Percentiles rank a stretch among this genome's conserved stretches.
Evolutionary conservation across 1,284 basidiomycete genomes (phyloP).

Genomic region (Rhizoctonia solani): DNA sequence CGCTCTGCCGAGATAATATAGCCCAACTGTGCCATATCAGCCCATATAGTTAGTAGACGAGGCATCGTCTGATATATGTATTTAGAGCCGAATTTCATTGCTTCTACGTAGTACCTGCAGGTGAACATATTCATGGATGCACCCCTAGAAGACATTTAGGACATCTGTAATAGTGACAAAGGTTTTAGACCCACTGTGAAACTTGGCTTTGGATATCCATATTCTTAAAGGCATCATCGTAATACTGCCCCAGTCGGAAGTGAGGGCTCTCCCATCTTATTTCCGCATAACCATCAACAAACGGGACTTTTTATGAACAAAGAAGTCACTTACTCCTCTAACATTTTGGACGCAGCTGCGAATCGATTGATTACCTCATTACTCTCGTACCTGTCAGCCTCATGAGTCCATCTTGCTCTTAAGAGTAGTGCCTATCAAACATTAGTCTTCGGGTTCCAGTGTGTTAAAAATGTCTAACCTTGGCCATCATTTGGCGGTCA

Average conservation of each 20-base stretch:
- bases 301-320: background rate
- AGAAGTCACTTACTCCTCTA: slow-evolving; percentile 13
- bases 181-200: slow-evolving; percentile 28
- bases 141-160: slow-evolving; percentile 1
- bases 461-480: slow-evolving; percentile 54
- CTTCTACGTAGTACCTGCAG: slow-evolving; percentile 61
- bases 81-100: slow-evolving; percentile 86
- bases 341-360: slow-evolving; percentile 50
- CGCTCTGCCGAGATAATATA: slow-evolving; percentile 42
- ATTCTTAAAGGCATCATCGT: slow-evolving; percentile 61
- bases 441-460: background rate
- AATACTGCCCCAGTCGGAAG: slow-evolving; percentile 86
- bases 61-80: slow-evolving; percentile 97
- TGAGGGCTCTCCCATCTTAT: slow-evolving; percentile 82
- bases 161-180: background rate
- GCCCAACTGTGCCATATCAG: slow-evolving; percentile 80
- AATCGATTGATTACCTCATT: slow-evolving; percentile 67
- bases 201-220: slow-evolving; percentile 6
- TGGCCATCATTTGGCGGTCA: slow-evolving; percentile 59
- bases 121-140: slow-evolving; percentile 34
- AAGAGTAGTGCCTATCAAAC: slow-evolving; percentile 77
- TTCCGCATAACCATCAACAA: background rate
- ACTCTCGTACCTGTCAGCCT: slow-evolving; percentile 80
- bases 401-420: slow-evolving; percentile 92
- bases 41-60: slow-evolving; percentile 92